Base-by-base conservation (phyloP, 1,139 yeast species). In the Nakaseomyces uthaithaninus region DNA sequence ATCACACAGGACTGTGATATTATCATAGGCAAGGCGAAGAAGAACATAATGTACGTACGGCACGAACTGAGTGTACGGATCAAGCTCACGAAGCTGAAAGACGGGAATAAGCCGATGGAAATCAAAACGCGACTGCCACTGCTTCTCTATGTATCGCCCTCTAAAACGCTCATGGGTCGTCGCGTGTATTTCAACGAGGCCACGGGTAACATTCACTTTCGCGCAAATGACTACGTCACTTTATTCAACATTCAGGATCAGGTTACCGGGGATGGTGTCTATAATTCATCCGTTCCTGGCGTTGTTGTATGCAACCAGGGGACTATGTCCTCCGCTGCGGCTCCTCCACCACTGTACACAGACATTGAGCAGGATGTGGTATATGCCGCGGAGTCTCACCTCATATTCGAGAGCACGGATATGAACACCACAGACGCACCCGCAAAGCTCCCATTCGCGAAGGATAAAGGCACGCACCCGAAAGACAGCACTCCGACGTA, bases 41-140 rank as follows among this genome's bases (percentile, higher is more conserved):
- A 20, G 25, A 19, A 31, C 16, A 20, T 74, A 41, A 65, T 79
- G 39, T 48, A 49, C 28, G 57, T 55, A 15, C 45, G 54, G 17
- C 64, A 59, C 43, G 51, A 53, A 40, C 39, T 59, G 8, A 39
- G 44, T 7, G 48, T 59, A 4, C 49, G 47, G 16, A 50, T 59
- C 5, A 38, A 57, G 44, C 42, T 44, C 27, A 46, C 48, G 24
- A 34, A 36, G 10, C 33, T 36, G 30, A 41, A 33, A 2, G 44
- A 41, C 3, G 40, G 39, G 3, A 42, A 45, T 28, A 48, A 49
- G 20, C 46, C 42, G 18, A 42, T 54, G 18, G 60, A 56, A 39
- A 54, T 57, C 38, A 51, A 51, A 39, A 84, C 86, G 4, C 77
- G 76, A 40, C 58, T 81, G 28, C 89, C 91, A 0, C 65, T 81